These are phyloP conservation scores for Avena sativa DNA, from an alignment of 176 grass and related monocot species.

Conservation along the genomic window DNA sequence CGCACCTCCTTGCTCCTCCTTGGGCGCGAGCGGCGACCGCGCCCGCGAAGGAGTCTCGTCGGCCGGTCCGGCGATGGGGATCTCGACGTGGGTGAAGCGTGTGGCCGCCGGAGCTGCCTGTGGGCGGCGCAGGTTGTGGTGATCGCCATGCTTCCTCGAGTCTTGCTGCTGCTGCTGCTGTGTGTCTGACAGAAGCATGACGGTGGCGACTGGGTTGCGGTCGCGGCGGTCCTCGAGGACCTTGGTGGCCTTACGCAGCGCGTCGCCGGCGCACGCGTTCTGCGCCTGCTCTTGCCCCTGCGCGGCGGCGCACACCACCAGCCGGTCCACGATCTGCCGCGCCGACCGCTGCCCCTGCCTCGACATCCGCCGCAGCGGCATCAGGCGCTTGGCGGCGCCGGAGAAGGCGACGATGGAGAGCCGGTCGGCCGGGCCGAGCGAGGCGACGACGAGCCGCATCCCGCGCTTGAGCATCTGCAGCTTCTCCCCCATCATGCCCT, in stretches of 20 bases:
- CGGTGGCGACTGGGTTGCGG: slow-evolving; percentile 85
- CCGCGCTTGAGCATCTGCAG: slow-evolving; percentile 88
- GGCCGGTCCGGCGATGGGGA: slow-evolving; percentile 52
- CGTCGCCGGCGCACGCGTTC: slow-evolving; percentile 65
- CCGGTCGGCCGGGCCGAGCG: slow-evolving; percentile 72
- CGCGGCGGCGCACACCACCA: slow-evolving; percentile 59
- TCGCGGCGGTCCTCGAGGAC: slow-evolving; percentile 86
- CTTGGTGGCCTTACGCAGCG: slow-evolving; percentile 90
- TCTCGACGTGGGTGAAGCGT: slow-evolving; percentile 84
- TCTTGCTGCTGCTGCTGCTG: slow-evolving; percentile 52
- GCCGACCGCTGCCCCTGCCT: slow-evolving; percentile 82
- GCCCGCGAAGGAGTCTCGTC: slow-evolving; percentile 5
- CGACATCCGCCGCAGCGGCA: slow-evolving; percentile 82
- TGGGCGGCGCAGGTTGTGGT: slow-evolving; percentile 30
- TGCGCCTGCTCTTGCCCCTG: slow-evolving; percentile 44
- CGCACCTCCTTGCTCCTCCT: background rate
- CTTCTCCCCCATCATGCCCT: slow-evolving; percentile 89
- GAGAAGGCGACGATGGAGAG: slow-evolving; percentile 94
- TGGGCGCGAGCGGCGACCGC: slow-evolving; percentile 35
- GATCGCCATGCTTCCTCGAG: slow-evolving; percentile 43
- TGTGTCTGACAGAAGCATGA: slow-evolving; percentile 91
- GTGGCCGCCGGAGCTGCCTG: slow-evolving; percentile 49
- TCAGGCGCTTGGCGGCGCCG: slow-evolving; percentile 75
- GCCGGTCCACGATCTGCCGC: slow-evolving; percentile 79
- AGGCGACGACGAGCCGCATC: slow-evolving; percentile 77